Percentiles rank a stretch among this genome's conserved stretches.
Evolutionary conservation across 805 yeast genomes (phyloP).

Genomic region (Torulaspora maleeae): DNA sequence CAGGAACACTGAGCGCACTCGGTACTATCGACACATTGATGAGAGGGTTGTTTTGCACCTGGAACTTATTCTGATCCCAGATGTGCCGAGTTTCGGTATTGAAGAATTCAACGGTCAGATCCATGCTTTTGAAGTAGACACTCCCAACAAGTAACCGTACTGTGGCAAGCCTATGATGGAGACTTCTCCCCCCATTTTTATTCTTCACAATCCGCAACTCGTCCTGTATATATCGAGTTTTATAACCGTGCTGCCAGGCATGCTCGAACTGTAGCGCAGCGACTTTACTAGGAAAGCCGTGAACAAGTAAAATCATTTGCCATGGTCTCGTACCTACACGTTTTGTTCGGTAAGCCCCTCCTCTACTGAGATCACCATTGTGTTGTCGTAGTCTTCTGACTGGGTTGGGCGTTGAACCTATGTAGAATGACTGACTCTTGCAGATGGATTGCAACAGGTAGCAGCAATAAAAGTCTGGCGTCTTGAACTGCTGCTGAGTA

Average conservation of each 20-base stretch:
- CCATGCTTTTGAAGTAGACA: constrained; percentile 43
- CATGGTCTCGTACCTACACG: constrained; percentile 61
- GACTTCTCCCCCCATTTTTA: constrained; percentile 38
- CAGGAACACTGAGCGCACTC: constrained; percentile 9
- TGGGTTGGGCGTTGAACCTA: constrained; percentile 83
- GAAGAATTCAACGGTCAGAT: constrained; percentile 46
- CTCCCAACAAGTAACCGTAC: constrained; percentile 42
- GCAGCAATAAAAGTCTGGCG: constrained; percentile 55
- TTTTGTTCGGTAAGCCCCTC: constrained; percentile 70
- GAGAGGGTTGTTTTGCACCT: background rate
- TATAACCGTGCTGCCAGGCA: constrained; percentile 73
- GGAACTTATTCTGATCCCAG: constrained; percentile 28
- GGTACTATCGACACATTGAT: background rate
- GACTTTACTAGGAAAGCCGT: constrained; percentile 67
- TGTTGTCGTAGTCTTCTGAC: constrained; percentile 65
- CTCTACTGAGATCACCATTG: constrained; percentile 57
- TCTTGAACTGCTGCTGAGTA: constrained; percentile 3
- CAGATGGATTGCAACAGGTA: constrained; percentile 60
- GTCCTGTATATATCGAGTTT: constrained; percentile 53
- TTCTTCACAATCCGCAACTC: constrained; percentile 37
- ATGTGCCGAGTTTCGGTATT: constrained; percentile 22
- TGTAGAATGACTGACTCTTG: constrained; percentile 57
- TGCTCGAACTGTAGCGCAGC: constrained; percentile 78
- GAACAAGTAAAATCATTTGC: constrained; percentile 58
- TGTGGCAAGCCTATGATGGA: constrained; percentile 47